Evolutionary conservation across 1,284 basidiomycete genomes (phyloP), one percentile per base, ranked within the genome.

Genomic region (Ganoderma multipileum): DNA sequence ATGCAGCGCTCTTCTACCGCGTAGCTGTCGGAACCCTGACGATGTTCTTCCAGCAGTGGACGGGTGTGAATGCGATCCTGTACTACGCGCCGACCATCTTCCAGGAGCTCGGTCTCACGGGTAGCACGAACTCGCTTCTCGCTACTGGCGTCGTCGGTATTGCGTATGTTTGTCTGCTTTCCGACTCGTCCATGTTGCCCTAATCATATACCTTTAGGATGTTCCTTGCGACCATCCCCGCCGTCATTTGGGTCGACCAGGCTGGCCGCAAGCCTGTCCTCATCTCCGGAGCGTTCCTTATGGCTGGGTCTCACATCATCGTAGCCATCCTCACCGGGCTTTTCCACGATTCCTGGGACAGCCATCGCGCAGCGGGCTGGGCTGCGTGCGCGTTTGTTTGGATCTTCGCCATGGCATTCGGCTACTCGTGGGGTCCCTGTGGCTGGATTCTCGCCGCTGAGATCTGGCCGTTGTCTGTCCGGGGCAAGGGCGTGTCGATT

Each of bases 61-160:
- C 87, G 2, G 87, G 88, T 66, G 83, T 89, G 69, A 91, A 91
- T 71, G 88, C 88, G 4, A 89, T 91, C 69, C 76, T 91, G n/a
- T 91, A 91, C 78, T 92, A 91, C 68, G 89, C 89, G 0, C 90
- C 89, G 0, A 84, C 80, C 52, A 91, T 94, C 69, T 93, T 93
- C 83, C 57, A 81, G 60, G 72, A 75, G 5, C 83, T 93, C 20
- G 86, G 89, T 26, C 78, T 91, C 55, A 84, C 82, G 0, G 89
- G 89, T 1, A 90, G 86, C 74, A 85, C 90, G 0, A 85, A 83
- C 44, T 87, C 85, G 0, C 83, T 94, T 1, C 84, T 95, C 41
- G 92, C 93, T 1, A 95, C 94, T 12, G 94, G 94, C 62, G 89
- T 95, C 14, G 94, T 95, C 67, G 94, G 94, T 60, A 88, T 95